Evolutionary conservation across 306 rosid genomes (phyloP), one percentile per base, ranked within the genome.

Genomic region (Delonix regia): DNA sequence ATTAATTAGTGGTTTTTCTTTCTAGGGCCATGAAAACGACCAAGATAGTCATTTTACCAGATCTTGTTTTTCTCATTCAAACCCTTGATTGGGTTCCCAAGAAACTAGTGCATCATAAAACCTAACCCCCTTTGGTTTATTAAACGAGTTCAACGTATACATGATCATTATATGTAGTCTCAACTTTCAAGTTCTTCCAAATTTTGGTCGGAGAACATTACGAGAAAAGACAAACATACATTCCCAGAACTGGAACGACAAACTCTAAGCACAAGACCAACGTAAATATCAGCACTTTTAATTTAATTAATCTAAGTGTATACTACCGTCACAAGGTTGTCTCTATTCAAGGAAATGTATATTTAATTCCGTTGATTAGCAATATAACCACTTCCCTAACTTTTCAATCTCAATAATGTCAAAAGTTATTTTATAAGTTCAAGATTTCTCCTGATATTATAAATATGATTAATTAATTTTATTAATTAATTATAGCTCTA

Each of bases 191-290:
- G 63, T 71, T 30, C 73, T 39, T 57, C 71, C 44, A 47, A 80
- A 67, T 73, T 61, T 49, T 39, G 45, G 69, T 27, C n/a, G 78
- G 68, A 61, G 51, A 51, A 41, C 74, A 76, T 82, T 76, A 51
- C 70, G 74, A 82, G 57, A 53, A 34, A 42, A 47, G 36, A 48
- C 55, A 80, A 47, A 75, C 78, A 63, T 70, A 73, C 64, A 80
- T 56, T 48, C 78, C 49, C 62, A 38, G 61, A 30, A 57, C 63
- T 18, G 48, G 51, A 80, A 61, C 65, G 45, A 69, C 85, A 67
- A 59, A 77, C 82, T 84, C 87, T 41, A 76, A 81, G 71, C 87
- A 84, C 83, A 77, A 80, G 71, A 24, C 70, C 19, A 38, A 55
- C 84, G 47, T 76, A 69, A 61, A 63, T 79, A 44, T 49, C 12